Conservation (phyloP, 164 flowering plant species). For the Macadamia tetraphylla region DNA sequence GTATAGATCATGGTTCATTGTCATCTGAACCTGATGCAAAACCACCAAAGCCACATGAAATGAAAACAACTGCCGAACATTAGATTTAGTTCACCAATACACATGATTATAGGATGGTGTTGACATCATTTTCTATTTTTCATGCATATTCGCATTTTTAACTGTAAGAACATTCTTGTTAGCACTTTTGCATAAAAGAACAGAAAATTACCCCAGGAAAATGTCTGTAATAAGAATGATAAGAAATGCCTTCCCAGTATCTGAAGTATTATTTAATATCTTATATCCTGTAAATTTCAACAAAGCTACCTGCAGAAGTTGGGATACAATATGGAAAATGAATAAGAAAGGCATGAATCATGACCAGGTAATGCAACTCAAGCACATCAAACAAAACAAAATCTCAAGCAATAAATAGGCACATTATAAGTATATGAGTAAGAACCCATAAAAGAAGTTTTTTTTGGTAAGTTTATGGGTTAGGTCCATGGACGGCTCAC, state of each 20-base stretch:
- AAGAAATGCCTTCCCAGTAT: conserved; percentile 92
- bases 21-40: no score
- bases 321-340: conserved; percentile 1
- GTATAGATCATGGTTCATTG: no score
- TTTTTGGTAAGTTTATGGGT: no score
- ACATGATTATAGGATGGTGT: neutral
- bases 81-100: conserved; percentile 3
- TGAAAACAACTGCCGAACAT: neutral
- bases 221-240: conserved; percentile 91
- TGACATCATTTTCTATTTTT: neutral
- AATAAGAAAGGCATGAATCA: neutral
- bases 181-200: conserved; percentile 5
- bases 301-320: conserved; percentile 81
- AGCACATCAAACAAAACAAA: no score
- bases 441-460: no score
- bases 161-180: neutral
- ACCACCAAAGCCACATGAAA: no score
- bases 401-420: no score
- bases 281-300: conserved; percentile 96
- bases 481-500: no score
- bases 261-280: conserved; percentile 73
- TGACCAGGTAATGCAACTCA: no score
- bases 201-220: conserved; percentile 67
- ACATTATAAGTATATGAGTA: no score
- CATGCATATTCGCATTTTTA: neutral